A percentile compares a stretch with the other conserved stretches of the same genome.
Evolutionary conservation across 148 eudicot species (phyloP).

Genomic region (Salicornia ramosissima): DNA sequence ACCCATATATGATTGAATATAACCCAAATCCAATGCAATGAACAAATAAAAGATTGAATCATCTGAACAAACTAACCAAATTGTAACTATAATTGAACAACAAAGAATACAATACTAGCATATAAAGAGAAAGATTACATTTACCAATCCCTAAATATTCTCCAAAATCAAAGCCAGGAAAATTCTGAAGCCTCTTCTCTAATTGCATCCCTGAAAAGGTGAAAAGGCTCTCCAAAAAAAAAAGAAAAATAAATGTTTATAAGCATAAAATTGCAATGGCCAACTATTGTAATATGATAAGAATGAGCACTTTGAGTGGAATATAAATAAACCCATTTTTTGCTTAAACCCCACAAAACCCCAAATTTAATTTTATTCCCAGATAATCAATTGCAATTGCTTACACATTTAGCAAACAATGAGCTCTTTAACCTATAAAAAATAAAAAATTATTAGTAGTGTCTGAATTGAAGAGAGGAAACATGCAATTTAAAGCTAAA

Average conservation of each 20-base stretch:
- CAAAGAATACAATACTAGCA: not conserved
- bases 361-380: not conserved
- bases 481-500: slow-evolving; percentile 5
- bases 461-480: too few species aligned
- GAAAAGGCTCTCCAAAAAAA: not conserved
- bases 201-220: slow-evolving; percentile 13
- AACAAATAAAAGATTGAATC: not conserved
- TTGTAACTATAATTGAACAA: not conserved
- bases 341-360: slow-evolving; percentile 22
- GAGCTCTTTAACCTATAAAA: slow-evolving; percentile 16
- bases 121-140: slow-evolving; percentile 14
- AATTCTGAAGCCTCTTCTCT: slow-evolving; percentile 5
- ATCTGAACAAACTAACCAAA: not conserved
- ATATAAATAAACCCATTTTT: slow-evolving; percentile 21
- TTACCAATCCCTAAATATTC: slow-evolving; percentile 13
- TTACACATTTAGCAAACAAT: slow-evolving; percentile 16
- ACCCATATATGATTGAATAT: not conserved
- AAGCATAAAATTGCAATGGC: slow-evolving; percentile 9
- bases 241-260: not conserved
- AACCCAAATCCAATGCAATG: not conserved
- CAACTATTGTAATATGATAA: not conserved
- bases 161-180: not conserved
- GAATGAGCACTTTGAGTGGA: slow-evolving; percentile 17
- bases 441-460: too few species aligned
- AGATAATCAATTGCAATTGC: too few species aligned